Percentiles rank a stretch among this genome's conserved stretches.
These are phyloP conservation scores for Penstemon barbatus DNA, from an alignment of 257 asterid genomes.

Conservation along the genomic window DNA sequence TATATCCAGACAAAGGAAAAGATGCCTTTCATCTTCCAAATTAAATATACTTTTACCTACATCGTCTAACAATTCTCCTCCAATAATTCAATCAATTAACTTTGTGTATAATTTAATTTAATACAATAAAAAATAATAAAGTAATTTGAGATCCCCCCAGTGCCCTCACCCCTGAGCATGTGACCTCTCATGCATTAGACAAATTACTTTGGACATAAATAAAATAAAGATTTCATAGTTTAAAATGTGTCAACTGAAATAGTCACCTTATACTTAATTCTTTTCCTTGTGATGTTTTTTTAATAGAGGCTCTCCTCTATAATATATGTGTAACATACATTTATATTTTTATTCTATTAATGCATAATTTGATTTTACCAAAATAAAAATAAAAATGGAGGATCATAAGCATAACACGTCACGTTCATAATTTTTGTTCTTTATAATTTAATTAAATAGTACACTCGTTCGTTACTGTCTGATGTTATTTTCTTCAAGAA, in stretches of 20 bases:
- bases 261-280: no score
- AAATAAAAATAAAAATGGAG: no score
- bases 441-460: not conserved
- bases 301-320: no score
- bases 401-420: slow-evolving; percentile 38
- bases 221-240: slow-evolving; percentile 21
- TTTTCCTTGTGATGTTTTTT: no score
- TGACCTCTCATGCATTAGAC: slow-evolving; percentile 40
- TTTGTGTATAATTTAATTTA: not conserved
- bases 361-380: no score
- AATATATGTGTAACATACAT: no score
- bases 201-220: slow-evolving; percentile 9
- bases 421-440: slow-evolving; percentile 40
- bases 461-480: slow-evolving; percentile 28
- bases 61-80: slow-evolving; percentile 21
- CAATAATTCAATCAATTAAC: slow-evolving; percentile 42
- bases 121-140: slow-evolving; percentile 11
- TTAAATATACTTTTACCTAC: not conserved
- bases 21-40: slow-evolving; percentile 27
- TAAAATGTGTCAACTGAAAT: not conserved
- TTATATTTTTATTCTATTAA: no score
- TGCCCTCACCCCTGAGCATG: slow-evolving; percentile 30
- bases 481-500: no score
- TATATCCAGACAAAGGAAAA: slow-evolving; percentile 17
- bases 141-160: not conserved